Evolutionary conservation across 495 filamentous ascomycete species (phyloP).

Genomic region (Talaromyces adpressus): DNA sequence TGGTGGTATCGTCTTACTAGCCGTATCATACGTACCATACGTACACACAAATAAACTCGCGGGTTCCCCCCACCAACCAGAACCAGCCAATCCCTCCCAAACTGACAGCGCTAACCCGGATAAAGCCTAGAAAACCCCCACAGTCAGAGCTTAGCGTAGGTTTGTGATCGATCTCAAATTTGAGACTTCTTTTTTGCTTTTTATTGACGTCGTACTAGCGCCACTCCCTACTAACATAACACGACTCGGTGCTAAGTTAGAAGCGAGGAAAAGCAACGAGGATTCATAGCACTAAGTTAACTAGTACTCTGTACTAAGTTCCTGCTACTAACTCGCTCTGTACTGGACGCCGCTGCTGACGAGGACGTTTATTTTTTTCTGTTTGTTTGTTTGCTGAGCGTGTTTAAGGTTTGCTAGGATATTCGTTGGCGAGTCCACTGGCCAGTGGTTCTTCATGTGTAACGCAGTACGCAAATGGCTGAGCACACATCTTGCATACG

Average conservation of each 20-base stretch:
- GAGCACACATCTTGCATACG: background rate
- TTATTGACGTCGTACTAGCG: background rate
- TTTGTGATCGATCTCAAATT: background rate
- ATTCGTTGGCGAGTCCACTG: background rate
- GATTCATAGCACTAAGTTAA: background rate
- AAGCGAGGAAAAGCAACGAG: background rate
- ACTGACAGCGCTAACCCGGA: background rate
- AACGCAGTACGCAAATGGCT: no score
- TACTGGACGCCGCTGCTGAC: background rate
- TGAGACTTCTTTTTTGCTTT: background rate
- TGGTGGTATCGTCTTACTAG: background rate
- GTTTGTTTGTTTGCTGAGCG: background rate
- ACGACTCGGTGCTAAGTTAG: background rate
- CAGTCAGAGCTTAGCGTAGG: background rate
- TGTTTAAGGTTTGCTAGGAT: background rate
- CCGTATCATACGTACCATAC: background rate
- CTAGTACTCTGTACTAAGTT: background rate
- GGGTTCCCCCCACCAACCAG: background rate
- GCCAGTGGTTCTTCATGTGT: background rate
- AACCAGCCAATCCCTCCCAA: background rate
- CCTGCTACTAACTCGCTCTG: background rate
- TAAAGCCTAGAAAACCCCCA: background rate
- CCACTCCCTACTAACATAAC: background rate
- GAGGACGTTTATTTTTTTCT: background rate
- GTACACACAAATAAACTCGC: background rate